Conservation (phyloP, 352 stramenopile species). For the Pythium rhizo-oryzae region DNA sequence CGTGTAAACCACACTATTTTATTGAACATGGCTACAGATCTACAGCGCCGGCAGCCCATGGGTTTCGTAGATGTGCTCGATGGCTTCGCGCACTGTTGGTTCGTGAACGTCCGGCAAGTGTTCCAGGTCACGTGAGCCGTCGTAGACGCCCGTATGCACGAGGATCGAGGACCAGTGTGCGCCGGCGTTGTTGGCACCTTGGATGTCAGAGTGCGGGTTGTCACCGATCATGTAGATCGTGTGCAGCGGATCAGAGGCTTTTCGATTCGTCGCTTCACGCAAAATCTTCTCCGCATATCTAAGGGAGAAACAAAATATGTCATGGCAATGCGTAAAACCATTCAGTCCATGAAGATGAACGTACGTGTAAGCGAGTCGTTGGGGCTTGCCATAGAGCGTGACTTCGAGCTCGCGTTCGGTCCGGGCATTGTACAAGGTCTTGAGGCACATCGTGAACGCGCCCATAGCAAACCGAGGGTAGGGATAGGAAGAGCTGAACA, state of each 20-base stretch:
- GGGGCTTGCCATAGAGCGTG: slow-evolving; percentile 81
- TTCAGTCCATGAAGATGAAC: too few species aligned
- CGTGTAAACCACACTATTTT: background rate
- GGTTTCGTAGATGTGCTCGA: slow-evolving; percentile 68
- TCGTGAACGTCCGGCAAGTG: slow-evolving; percentile 65
- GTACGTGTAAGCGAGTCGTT: slow-evolving; percentile 77
- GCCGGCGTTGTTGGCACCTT: slow-evolving; percentile 82
- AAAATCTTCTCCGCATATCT: slow-evolving; percentile 43
- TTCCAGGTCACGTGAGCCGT: slow-evolving; percentile 47
- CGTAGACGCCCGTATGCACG: slow-evolving; percentile 85
- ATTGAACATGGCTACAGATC: slow-evolving; percentile 6
- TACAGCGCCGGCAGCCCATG: slow-evolving; percentile 38
- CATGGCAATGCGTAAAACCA: too few species aligned
- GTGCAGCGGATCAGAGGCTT: slow-evolving; percentile 38
- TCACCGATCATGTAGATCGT: slow-evolving; percentile 87
- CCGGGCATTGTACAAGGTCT: slow-evolving; percentile 64
- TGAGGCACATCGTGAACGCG: slow-evolving; percentile 74
- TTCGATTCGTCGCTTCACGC: slow-evolving; percentile 43
- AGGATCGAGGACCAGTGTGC: slow-evolving; percentile 83
- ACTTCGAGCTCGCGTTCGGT: slow-evolving; percentile 62
- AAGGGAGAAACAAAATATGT: too few species aligned
- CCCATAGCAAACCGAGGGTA: slow-evolving; percentile 81
- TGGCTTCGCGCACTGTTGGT: slow-evolving; percentile 63
- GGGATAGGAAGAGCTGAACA: slow-evolving; percentile 79
- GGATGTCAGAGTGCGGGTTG: slow-evolving; percentile 85